Evolutionary conservation across 305 asterid genomes (phyloP), one percentile per base, ranked within the genome.

Genomic region (Monarda citriodora): DNA sequence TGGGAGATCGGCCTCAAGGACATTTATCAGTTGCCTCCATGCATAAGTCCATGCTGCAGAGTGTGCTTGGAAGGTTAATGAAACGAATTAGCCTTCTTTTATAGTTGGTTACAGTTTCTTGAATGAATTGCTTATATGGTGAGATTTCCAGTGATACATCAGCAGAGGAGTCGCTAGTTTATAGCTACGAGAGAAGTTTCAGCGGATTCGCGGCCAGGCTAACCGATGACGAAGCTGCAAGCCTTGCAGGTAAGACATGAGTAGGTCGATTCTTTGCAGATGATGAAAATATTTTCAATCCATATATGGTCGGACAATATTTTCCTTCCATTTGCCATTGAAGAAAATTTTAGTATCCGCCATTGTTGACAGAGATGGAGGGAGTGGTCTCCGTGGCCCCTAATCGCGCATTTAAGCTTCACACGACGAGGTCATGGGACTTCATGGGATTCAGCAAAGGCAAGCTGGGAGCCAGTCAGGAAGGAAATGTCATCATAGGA

Each of bases 391-490:
- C 90, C 1, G 85, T 83, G 32, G 72, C 67, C 48, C 85, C 83
- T 3, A 80, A 60, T 57, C 71, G 61, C 0, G 56, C 40, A 1
- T 58, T 61, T 50, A 65, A 81, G 18, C 76, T 79, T n/a, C 86
- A 77, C 12, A 84, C 92, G 0, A 84, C 91, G 14, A 76, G 88
- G 34, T 84, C 91, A 13, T 84, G 91, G 91, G 78, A 84, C 53
- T 84, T 84, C 74, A 17, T 76, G 55, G 66, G 72, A 56, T 73
- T 83, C 23, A 64, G 75, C 14, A n/a, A 25, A 25, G 41, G 68
- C 53, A 65, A 63, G 13, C 52, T 67, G 12, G 65, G 72, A 57
- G 76, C 71, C 50, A 59, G 75, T 12, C 66, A 48, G 12, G 82
- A 78, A 72, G 75, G 80, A 29, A 69, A 82, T 47, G 76, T 82